Conservation (phyloP, 495 filamentous ascomycete genomes). For the Staphylotrichum longicolle region DNA sequence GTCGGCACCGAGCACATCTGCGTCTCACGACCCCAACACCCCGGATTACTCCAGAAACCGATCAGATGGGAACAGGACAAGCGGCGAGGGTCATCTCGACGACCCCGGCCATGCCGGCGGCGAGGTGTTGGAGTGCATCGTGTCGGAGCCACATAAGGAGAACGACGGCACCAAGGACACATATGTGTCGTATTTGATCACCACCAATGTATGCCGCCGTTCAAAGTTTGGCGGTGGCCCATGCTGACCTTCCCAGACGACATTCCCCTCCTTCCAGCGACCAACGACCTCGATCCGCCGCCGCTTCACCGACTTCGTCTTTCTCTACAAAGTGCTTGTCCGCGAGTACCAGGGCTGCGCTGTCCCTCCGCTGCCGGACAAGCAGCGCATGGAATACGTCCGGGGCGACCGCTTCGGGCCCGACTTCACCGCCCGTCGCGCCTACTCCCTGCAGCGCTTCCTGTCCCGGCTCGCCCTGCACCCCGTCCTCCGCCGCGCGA, state of each 20-base stretch:
- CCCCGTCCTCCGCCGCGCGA: slow-evolving; percentile 80
- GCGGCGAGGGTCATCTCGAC: slow-evolving; percentile 41
- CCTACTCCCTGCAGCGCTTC: slow-evolving; percentile 89
- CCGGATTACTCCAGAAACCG: slow-evolving; percentile 26
- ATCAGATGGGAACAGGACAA: slow-evolving; percentile 26
- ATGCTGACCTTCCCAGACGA: slow-evolving; percentile 60
- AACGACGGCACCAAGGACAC: slow-evolving; percentile 97
- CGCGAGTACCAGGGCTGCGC: slow-evolving; percentile 87
- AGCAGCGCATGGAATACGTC: slow-evolving; percentile 98
- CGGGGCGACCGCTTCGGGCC: slow-evolving; percentile 90
- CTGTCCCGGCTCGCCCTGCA: slow-evolving; percentile 83
- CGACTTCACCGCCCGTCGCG: slow-evolving; percentile 88
- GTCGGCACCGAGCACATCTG: slow-evolving; percentile 21
- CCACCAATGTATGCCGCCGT: slow-evolving; percentile 67
- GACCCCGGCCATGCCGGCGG: slow-evolving; percentile 69
- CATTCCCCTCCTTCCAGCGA: slow-evolving; percentile 88
- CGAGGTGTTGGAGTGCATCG: slow-evolving; percentile 78
- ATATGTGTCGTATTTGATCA: slow-evolving; percentile 92
- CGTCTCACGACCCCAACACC: slow-evolving; percentile 22
- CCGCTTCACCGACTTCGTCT: slow-evolving; percentile 96
- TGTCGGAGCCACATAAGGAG: slow-evolving; percentile 82
- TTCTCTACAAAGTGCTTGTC: slow-evolving; percentile 85
- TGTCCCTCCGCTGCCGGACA: slow-evolving; percentile 92
- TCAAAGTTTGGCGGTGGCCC: too few species aligned
- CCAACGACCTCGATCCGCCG: slow-evolving; percentile 72